Conservation (phyloP, 192 early-diverging fungal genomes). For the Allomyces macrogynus region DNA sequence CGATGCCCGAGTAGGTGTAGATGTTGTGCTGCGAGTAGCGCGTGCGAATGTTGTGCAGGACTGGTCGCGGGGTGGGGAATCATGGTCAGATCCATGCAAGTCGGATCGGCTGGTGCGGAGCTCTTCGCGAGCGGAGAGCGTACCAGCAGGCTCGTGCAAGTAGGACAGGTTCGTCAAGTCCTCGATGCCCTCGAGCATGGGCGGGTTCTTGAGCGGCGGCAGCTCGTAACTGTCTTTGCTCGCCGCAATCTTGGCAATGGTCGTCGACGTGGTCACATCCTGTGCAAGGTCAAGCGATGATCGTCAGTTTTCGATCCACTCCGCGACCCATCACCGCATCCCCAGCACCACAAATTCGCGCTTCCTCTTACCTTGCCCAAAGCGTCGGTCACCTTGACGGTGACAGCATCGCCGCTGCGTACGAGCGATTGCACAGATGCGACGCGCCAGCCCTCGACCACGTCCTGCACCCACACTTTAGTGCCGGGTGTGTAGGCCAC, state of each 20-base stretch:
- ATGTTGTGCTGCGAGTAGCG: slow-evolving; percentile 84
- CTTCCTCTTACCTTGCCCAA: too few species aligned
- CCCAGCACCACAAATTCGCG: too few species aligned
- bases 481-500: not conserved
- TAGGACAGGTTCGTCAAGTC: slow-evolving; percentile 88
- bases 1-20: slow-evolving; percentile 98
- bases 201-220: slow-evolving; percentile 86
- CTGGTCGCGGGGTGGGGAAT: slow-evolving; percentile 15
- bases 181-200: slow-evolving; percentile 66
- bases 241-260: not conserved
- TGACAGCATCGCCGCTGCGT: not conserved
- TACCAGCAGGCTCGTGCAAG: slow-evolving; percentile 74
- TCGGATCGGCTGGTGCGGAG: too few species aligned
- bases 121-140: too few species aligned
- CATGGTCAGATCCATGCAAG: not conserved
- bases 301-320: not conserved
- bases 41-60: slow-evolving; percentile 76
- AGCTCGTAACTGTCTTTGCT: slow-evolving; percentile 34
- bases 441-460: not conserved
- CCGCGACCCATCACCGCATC: not conserved
- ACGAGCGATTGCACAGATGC: not conserved
- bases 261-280: not conserved
- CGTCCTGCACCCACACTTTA: slow-evolving; percentile 2
- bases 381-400: too few species aligned
- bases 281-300: not conserved